Evolutionary conservation across 208 protist species (phyloP).

Genomic region (Acanthamoeba lenticulata): DNA sequence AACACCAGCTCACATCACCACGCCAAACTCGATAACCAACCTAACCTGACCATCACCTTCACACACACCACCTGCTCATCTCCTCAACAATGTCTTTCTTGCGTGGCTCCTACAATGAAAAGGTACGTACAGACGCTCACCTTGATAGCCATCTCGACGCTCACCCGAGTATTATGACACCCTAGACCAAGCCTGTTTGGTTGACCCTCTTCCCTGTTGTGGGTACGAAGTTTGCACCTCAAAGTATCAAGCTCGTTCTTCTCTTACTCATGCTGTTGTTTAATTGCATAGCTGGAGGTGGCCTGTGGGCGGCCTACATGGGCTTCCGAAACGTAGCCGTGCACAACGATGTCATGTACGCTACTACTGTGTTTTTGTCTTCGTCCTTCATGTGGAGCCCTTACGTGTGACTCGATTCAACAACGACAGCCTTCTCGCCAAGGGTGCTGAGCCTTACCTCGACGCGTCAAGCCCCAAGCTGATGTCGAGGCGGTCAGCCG

Average conservation of each 20-base stretch:
- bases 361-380: neutral
- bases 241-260: neutral
- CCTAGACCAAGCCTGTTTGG: conserved; percentile 3
- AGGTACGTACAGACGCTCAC: neutral
- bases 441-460: conserved; percentile 4
- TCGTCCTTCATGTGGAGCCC: neutral
- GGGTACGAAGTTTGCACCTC: neutral
- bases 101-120: neutral
- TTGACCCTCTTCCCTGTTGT: neutral
- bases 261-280: neutral
- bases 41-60: neutral
- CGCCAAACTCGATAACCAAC: neutral
- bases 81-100: neutral
- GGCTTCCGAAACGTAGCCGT: neutral
- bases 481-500: neutral
- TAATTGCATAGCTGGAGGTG: neutral
- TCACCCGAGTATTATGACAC: neutral
- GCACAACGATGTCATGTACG: neutral
- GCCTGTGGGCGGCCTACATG: neutral
- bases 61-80: neutral
- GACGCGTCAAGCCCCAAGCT: neutral
- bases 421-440: neutral
- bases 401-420: neutral
- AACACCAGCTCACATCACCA: too few species aligned
- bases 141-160: neutral